Evolutionary conservation across 257 asterid genomes (phyloP), one percentile per base, ranked within the genome.

Genomic region (Rhazya stricta): DNA sequence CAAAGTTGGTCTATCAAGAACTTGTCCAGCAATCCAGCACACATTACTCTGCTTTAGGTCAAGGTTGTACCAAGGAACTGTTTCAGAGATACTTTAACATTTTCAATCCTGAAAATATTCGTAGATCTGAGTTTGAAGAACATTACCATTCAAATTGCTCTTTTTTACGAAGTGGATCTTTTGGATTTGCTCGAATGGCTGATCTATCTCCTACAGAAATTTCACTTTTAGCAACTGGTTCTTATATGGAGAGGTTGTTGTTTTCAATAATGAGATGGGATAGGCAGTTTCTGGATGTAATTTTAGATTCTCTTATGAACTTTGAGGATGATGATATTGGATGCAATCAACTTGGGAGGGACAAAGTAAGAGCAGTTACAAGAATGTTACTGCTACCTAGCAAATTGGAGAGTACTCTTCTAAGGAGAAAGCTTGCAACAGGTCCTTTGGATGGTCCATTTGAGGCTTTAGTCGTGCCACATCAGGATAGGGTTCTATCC

Each of bases 151-250:
- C 78, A 39, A 88, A 74, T 76, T 73, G 81, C 56, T 69, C 78
- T 77, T 77, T 76, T 74, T 82, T 77, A 71, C 85, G 62, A 78
- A 87, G 88, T 79, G 92, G 89, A 83, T 71, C 95, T 68, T 95
- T 92, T 79, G 96, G 89, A 63, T 95, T 95, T 84, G 83, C 97
- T 74, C 93, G 96, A 75, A 82, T 91, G 77, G 81, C 84, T 79
- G 97, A 91, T 85, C 78, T 91, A 75, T 91, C 99, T 30, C 94
- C 99, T 53, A 77, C 89, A 30, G 99, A 95, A 80, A 67, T 90
- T 69, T 84, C 97, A 67, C 90, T 89, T 83, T 81, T 84, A 81
- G 96, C 96, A 43, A 83, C 88, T 67, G 76, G 94, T 83, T 86
- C 96, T 67, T 82, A 79, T 74, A 83, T 89, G 93, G 99, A 95